These are phyloP conservation scores for Ephemerocybe angulata DNA, from an alignment of 768 basidiomycete genomes.

Conservation along the genomic window DNA sequence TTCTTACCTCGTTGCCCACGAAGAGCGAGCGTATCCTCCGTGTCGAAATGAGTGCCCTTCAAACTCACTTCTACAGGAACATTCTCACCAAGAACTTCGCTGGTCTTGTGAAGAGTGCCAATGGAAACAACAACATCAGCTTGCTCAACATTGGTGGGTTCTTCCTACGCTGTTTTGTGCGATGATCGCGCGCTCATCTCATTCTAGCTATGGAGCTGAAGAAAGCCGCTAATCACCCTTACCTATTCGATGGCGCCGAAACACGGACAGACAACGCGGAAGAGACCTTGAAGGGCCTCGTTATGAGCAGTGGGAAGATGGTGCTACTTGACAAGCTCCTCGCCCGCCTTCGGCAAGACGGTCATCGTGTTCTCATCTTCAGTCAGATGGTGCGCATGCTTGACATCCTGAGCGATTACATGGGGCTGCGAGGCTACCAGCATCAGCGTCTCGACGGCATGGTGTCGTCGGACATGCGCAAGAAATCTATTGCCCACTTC, in stretches of 20 bases:
- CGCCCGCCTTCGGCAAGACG: conserved; percentile 82
- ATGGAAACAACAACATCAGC: conserved; percentile 88
- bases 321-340: conserved; percentile 96
- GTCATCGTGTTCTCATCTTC: conserved; percentile 97
- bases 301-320: conserved; percentile 99
- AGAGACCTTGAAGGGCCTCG: conserved; percentile 90
- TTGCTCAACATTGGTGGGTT: conserved; percentile 85
- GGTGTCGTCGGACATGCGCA: conserved; percentile 89
- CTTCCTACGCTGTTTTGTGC: conserved; percentile 1
- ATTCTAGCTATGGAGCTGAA: conserved; percentile 91
- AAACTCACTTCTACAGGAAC: conserved; percentile 98
- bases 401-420: conserved; percentile 97
- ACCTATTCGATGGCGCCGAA: conserved; percentile 96
- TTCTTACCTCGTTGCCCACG: conserved; percentile 91
- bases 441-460: conserved; percentile 95
- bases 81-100: conserved; percentile 97
- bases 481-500: conserved; percentile 96
- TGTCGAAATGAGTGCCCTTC: conserved; percentile 95
- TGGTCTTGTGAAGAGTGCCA: conserved; percentile 85
- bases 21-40: conserved; percentile 98
- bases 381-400: conserved; percentile 99
- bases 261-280: conserved; percentile 54
- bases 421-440: conserved; percentile 82
- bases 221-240: conserved; percentile 98
- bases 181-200: conserved; percentile 4